These are phyloP conservation scores for Dothistroma pini DNA, from an alignment of 2,329 filamentous ascomycete species.

Conservation along the genomic window DNA sequence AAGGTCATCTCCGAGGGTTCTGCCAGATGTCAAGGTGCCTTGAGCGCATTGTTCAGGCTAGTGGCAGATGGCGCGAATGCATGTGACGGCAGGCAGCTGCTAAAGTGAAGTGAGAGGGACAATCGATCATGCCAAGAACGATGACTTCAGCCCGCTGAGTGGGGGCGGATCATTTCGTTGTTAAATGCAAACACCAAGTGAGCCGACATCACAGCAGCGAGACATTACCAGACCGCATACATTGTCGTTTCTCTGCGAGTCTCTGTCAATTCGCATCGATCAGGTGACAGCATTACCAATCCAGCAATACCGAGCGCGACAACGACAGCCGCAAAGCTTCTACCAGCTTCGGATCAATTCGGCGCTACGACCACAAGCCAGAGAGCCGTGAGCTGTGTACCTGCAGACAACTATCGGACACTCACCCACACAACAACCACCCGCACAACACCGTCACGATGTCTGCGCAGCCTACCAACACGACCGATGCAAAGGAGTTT, in stretches of 20 bases:
- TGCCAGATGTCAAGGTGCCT: background rate
- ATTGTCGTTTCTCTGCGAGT: background rate
- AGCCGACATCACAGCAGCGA: background rate
- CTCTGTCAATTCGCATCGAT: background rate
- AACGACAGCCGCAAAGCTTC: slow-evolving; percentile 7
- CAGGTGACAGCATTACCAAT: background rate
- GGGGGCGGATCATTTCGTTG: background rate
- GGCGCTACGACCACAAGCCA: slow-evolving; percentile 6
- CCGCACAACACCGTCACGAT: slow-evolving; percentile 20
- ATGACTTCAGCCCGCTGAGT: background rate
- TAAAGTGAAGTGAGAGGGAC: background rate
- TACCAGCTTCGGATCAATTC: slow-evolving; percentile 16
- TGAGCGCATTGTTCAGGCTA: background rate
- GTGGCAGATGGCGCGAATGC: background rate
- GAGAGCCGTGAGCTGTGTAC: background rate
- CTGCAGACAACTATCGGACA: background rate
- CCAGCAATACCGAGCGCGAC: background rate
- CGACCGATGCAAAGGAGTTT: slow-evolving; percentile 33
- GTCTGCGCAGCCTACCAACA: slow-evolving; percentile 34
- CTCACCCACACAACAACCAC: slow-evolving; percentile 5
- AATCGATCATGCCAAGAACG: background rate
- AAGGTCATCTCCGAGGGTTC: background rate
- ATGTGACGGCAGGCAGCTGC: slow-evolving; percentile 3
- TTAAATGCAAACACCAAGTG: background rate
- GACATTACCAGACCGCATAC: background rate